Conservation (phyloP, 441 rosid genomes). For the Eutrema salsugineum region DNA sequence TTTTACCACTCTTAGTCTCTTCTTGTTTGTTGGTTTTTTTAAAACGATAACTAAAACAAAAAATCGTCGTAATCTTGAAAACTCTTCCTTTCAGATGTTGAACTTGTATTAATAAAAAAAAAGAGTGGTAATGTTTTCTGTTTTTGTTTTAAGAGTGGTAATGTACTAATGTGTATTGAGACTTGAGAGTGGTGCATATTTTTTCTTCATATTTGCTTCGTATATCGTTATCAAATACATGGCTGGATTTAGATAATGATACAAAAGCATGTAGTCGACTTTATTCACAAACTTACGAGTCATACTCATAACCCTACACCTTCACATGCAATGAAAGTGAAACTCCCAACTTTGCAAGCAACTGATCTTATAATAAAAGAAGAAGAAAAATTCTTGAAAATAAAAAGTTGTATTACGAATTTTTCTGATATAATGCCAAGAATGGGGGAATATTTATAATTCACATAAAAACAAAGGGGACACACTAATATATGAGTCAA, state of each 20-base stretch:
- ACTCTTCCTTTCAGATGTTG: not conserved
- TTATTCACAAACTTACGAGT: slow-evolving; percentile 20
- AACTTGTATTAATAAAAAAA: not conserved
- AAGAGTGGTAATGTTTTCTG: not conserved
- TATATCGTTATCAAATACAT: slow-evolving; percentile 7
- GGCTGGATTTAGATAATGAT: slow-evolving; percentile 25
- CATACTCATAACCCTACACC: slow-evolving; percentile 29
- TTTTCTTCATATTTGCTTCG: not conserved
- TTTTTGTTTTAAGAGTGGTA: not conserved
- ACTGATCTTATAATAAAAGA: not conserved
- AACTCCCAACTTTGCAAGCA: slow-evolving; percentile 24
- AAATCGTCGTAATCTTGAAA: not conserved
- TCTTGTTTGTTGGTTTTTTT: not conserved
- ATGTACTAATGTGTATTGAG: not conserved
- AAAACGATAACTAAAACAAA: no score
- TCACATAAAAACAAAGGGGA: slow-evolving; percentile 24
- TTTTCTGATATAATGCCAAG: slow-evolving; percentile 13
- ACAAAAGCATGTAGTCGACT: slow-evolving; percentile 24
- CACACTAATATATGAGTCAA: slow-evolving; percentile 10
- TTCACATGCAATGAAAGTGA: slow-evolving; percentile 26
- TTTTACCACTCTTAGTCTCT: no score
- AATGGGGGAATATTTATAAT: slow-evolving; percentile 19
- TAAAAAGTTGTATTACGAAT: not conserved
- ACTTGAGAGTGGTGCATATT: not conserved
- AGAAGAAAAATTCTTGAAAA: not conserved